Evolutionary conservation across 192 early-diverging fungal species (phyloP).

Genomic region (Helicostylum pulchrum): DNA sequence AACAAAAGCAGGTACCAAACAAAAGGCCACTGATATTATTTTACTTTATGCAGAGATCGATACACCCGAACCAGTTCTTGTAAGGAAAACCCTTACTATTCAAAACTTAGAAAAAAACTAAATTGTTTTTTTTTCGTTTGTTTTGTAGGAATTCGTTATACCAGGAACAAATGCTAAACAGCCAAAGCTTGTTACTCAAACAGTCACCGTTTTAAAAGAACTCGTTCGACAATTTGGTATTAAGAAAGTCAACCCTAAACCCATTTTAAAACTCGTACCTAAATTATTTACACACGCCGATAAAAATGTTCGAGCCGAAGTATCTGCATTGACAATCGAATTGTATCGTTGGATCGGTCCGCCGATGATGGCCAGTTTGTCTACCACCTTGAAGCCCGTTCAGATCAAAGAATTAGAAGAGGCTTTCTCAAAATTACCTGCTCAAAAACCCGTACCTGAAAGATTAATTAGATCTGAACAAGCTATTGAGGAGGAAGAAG

Average conservation of each 20-base stretch:
- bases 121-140: background rate
- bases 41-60: constrained; percentile 90
- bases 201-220: constrained; percentile 58
- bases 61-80: constrained; percentile 77
- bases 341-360: constrained; percentile 91
- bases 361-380: constrained; percentile 73
- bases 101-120: background rate
- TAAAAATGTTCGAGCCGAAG: constrained; percentile 87
- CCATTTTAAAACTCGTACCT: constrained; percentile 78
- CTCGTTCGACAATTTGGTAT: constrained; percentile 77
- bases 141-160: constrained; percentile 69
- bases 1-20: constrained; percentile 75
- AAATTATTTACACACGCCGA: constrained; percentile 94
- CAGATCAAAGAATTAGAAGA: constrained; percentile 90
- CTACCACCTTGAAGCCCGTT: constrained; percentile 91
- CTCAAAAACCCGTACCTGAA: constrained; percentile 57
- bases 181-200: constrained; percentile 85
- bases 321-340: constrained; percentile 70
- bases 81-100: constrained; percentile 37
- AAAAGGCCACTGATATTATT: constrained; percentile 74
- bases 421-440: constrained; percentile 70
- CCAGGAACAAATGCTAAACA: constrained; percentile 82
- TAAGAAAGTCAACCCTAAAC: constrained; percentile 77
- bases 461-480: constrained; percentile 83
- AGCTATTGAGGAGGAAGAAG: constrained; percentile 48